Evolutionary conservation across 768 basidiomycete genomes (phyloP).

Genomic region (Scleroderma citrinum): DNA sequence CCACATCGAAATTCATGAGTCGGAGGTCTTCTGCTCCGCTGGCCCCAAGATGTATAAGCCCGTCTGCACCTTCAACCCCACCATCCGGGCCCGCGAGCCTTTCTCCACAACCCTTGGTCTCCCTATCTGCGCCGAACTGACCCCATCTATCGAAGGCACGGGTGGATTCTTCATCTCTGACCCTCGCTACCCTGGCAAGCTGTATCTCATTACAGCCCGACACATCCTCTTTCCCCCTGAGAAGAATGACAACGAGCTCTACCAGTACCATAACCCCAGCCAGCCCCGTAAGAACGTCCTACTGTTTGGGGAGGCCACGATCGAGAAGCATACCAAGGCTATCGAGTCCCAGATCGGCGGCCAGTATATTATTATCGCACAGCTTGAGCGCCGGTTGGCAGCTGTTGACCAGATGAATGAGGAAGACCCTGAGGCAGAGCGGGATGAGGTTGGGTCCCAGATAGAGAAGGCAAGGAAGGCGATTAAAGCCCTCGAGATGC

Average conservation of each 20-base stretch:
- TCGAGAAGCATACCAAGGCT: slow-evolving; percentile 5
- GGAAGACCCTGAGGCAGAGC: slow-evolving; percentile 3
- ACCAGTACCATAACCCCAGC: slow-evolving; percentile 4
- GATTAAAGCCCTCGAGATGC: slow-evolving; percentile 12
- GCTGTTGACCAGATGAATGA: slow-evolving; percentile 8
- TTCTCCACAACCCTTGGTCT: slow-evolving; percentile 25
- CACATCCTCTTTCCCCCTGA: background rate
- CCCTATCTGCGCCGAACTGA: slow-evolving; percentile 20
- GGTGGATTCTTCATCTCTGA: slow-evolving; percentile 27
- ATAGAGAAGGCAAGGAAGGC: slow-evolving; percentile 8
- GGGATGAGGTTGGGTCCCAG: background rate
- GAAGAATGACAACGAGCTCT: slow-evolving; percentile 8
- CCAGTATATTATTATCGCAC: background rate
- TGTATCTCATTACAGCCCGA: slow-evolving; percentile 26
- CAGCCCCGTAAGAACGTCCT: slow-evolving; percentile 12
- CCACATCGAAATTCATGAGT: slow-evolving; percentile 30
- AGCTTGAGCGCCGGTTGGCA: slow-evolving; percentile 2
- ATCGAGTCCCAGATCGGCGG: slow-evolving; percentile 6
- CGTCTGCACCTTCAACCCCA: slow-evolving; percentile 7
- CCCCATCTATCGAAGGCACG: slow-evolving; percentile 26
- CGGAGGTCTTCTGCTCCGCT: slow-evolving; percentile 9
- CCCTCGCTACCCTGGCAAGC: slow-evolving; percentile 8
- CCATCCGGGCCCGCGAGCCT: slow-evolving; percentile 15
- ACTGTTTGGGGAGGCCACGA: slow-evolving; percentile 9
- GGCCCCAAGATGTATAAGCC: slow-evolving; percentile 26